These are phyloP conservation scores for Alopecurus myosuroides DNA, from an alignment of 176 grass and related monocot genomes.

Conservation along the genomic window DNA sequence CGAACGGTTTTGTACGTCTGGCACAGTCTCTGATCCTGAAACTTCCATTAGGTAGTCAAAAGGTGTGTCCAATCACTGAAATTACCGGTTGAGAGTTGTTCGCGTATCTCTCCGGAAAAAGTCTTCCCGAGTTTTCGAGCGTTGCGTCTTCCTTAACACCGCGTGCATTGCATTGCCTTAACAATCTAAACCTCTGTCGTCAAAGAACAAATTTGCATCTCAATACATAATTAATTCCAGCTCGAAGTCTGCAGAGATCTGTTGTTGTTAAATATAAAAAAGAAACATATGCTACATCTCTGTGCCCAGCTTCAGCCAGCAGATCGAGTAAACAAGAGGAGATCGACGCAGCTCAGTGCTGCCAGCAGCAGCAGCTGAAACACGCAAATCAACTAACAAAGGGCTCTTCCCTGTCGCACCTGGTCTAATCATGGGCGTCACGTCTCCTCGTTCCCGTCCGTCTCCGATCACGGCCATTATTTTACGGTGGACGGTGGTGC, in stretches of 20 bases:
- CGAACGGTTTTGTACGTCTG: background rate
- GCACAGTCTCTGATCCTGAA: slow-evolving; percentile 16
- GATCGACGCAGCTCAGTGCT: slow-evolving; percentile 10
- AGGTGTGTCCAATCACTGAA: background rate
- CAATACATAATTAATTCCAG: background rate
- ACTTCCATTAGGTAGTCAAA: slow-evolving; percentile 23
- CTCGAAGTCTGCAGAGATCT: background rate
- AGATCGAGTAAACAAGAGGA: slow-evolving; percentile 13
- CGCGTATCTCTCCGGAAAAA: background rate
- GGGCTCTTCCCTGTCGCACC: background rate
- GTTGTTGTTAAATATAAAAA: background rate
- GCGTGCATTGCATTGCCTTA: background rate
- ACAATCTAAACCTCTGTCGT: too few species aligned
- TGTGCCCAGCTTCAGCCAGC: slow-evolving; percentile 13
- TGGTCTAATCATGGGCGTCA: slow-evolving; percentile 57
- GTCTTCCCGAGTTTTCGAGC: slow-evolving; percentile 10
- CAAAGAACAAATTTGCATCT: too few species aligned
- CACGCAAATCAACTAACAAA: slow-evolving; percentile 18
- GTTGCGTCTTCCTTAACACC: background rate
- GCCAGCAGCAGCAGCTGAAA: slow-evolving; percentile 12
- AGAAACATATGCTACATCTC: too few species aligned
- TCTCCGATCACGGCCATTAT: slow-evolving; percentile 32
- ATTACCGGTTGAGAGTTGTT: slow-evolving; percentile 9
- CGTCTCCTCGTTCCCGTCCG: slow-evolving; percentile 16
- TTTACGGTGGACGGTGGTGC: slow-evolving; percentile 40